Evolutionary conservation across 768 basidiomycete species (phyloP).

Genomic region (Pleurotus salmoneostramineus): DNA sequence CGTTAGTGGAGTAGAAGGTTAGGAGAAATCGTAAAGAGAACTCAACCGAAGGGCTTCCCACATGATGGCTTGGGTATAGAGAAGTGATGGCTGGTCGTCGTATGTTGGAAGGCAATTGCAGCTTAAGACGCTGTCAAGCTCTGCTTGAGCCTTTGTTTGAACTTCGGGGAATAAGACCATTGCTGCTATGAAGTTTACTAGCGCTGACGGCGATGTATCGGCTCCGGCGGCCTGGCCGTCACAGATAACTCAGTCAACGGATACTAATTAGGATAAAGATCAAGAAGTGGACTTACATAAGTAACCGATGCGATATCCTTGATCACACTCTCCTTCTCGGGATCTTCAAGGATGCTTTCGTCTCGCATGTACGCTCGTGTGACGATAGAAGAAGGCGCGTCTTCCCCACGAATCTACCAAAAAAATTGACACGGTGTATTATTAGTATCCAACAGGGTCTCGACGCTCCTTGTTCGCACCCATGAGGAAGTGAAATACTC

Average conservation of each 20-base stretch:
- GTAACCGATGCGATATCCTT: too few relatives aligned
- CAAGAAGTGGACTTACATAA: background rate
- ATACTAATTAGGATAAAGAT: background rate
- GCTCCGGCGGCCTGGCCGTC: constrained; percentile 16
- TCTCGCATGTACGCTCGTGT: too few relatives aligned
- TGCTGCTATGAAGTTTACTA: constrained; percentile 22
- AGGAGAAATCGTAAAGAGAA: too few relatives aligned
- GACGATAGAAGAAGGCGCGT: too few relatives aligned
- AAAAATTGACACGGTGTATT: too few relatives aligned
- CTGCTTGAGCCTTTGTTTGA: constrained; percentile 23
- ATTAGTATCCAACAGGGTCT: too few relatives aligned
- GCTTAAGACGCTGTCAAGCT: constrained; percentile 25
- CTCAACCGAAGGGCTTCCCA: constrained; percentile 16
- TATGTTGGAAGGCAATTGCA: constrained; percentile 14
- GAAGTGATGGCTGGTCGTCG: constrained; percentile 14
- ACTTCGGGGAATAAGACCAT: constrained; percentile 24
- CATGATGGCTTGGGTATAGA: constrained; percentile 18
- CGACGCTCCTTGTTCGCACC: too few relatives aligned
- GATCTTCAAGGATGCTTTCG: too few relatives aligned
- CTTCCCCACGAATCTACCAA: too few relatives aligned
- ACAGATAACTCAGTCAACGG: background rate
- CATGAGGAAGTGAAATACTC: too few relatives aligned
- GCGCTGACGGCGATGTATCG: constrained; percentile 21
- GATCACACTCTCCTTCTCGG: too few relatives aligned
- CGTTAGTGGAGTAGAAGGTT: too few relatives aligned